Evolutionary conservation across 2,329 filamentous ascomycete genomes (phyloP), one percentile per base, ranked within the genome.

Genomic region (Cladosporium sp.): DNA sequence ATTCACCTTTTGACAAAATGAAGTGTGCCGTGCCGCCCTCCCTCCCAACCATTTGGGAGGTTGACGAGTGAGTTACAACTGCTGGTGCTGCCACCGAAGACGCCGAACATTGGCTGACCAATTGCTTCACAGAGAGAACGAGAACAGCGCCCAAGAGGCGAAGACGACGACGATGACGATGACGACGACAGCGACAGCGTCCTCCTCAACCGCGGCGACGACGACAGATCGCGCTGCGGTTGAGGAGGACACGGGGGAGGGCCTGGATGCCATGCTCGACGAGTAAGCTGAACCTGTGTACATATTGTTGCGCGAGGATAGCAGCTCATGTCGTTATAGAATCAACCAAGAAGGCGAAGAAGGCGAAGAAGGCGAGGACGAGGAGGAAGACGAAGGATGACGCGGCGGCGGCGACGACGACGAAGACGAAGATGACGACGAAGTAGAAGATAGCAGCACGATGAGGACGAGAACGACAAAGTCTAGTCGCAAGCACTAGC

Each of bases 381-480:
- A 35, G 9, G 33, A 14, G 5, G 35, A 38, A 14, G 35, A 38
- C n/a, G 35, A 38, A 38, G 35, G 35, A 38, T 38, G 35, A 38
- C n/a, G 35, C 7, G 35, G 16, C 35, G 35, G 16, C 10, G 35
- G 16, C 16, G n/a, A 13, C 7, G 35, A n/a, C 35, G 35, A 38
- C 10, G 35, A 38, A 13, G 35, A 38, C 35, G 35, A 38, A 13
- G 35, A 38, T 8, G 35, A 38, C 35, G 35, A 38, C 10, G 35
- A 38, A 13, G 35, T 7, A 13, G 40, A 42, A 19, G 16, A 42
- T 8, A 18, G 40, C 40, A 11, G 19, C 16, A 18, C 40, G 11
- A 28, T 10, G 14, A 18, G 3, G 14, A 33, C 3, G 11, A 44
- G 42, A 46, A 68, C 71, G 52, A 49, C 70, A 3, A 41, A 41